A percentile compares a stretch with the other conserved stretches of the same genome.
Conservation (phyloP, 495 filamentous ascomycete species). For the Aspergillus cavernicola region DNA sequence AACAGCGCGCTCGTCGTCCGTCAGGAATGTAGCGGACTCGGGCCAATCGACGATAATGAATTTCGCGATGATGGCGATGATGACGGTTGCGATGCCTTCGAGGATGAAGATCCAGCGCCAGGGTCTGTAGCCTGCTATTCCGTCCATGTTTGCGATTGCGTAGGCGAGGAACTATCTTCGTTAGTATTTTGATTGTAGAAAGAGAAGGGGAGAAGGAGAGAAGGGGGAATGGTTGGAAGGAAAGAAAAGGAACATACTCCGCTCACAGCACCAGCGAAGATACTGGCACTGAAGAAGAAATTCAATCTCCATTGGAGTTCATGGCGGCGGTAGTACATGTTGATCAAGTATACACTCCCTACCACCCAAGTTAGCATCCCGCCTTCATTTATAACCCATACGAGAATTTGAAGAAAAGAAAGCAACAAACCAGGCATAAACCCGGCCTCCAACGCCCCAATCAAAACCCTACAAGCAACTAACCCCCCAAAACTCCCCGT, state of each 20-base stretch:
- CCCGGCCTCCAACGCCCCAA: constrained; percentile 52
- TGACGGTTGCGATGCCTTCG: background rate
- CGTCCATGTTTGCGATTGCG: constrained; percentile 42
- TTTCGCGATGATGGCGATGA: constrained; percentile 41
- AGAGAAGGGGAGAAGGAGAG: background rate
- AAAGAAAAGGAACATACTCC: constrained; percentile 34
- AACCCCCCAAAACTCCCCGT: constrained; percentile 46
- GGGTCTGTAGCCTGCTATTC: constrained; percentile 19
- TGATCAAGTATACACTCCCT: constrained; percentile 44
- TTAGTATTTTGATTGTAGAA: no score
- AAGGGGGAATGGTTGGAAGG: no score
- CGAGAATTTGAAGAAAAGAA: background rate
- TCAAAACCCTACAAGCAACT: constrained; percentile 46
- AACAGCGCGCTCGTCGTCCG: constrained; percentile 35
- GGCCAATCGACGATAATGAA: constrained; percentile 55
- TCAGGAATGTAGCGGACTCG: constrained; percentile 44
- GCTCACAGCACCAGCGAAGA: constrained; percentile 55
- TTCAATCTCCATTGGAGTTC: constrained; percentile 55
- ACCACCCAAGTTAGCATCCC: background rate
- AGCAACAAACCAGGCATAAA: constrained; percentile 44
- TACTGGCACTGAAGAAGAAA: constrained; percentile 52
- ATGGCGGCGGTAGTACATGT: constrained; percentile 55
- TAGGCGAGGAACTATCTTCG: constrained; percentile 12
- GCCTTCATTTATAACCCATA: no score
- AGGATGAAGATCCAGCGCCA: constrained; percentile 27